phyloP scores from a whole-genome alignment of 2,329 filamentous ascomycete species.

The Anthostomella pinea region DNA sequence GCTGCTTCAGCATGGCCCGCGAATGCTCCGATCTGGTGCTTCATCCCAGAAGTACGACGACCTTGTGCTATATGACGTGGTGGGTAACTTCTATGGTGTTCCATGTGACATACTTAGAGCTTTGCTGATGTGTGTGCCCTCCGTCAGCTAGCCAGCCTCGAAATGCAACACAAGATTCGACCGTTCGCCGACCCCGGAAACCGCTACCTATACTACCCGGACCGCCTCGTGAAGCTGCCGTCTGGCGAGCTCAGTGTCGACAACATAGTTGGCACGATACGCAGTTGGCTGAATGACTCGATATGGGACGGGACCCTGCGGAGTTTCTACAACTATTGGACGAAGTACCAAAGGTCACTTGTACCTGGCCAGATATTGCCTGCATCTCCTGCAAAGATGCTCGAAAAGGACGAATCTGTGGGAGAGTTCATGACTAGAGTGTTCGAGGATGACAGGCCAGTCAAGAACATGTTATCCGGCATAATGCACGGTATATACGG shows the following conservation, averaged over 20 bases:
- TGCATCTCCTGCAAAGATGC: neutral
- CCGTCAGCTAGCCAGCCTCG: constrained; percentile 54
- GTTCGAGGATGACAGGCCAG: constrained; percentile 49
- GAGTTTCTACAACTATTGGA: constrained; percentile 5
- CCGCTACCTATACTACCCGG: constrained; percentile 85
- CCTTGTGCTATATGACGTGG: constrained; percentile 67
- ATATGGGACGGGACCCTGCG: constrained; percentile 23
- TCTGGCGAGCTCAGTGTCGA: constrained; percentile 1
- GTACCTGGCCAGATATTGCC: too few species aligned
- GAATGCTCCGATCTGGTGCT: constrained; percentile 62
- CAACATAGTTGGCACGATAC: constrained; percentile 9
- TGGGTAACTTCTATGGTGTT: constrained; percentile 38
- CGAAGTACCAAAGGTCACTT: constrained; percentile 3
- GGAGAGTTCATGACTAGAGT: constrained; percentile 60
- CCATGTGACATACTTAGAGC: neutral
- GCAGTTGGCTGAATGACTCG: constrained; percentile 23
- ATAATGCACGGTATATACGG: constrained; percentile 87
- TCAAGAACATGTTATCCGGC: constrained; percentile 73
- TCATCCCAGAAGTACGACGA: constrained; percentile 51
- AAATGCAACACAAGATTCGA: constrained; percentile 53
- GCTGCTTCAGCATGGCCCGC: constrained; percentile 79
- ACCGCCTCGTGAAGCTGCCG: constrained; percentile 64
- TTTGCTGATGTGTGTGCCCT: constrained; percentile 6
- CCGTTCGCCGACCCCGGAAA: constrained; percentile 46
- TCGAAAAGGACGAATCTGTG: constrained; percentile 66